Evolutionary conservation across 345 rosid genomes (phyloP), one percentile per base, ranked within the genome.

Genomic region (Sisymbrium altissimum): DNA sequence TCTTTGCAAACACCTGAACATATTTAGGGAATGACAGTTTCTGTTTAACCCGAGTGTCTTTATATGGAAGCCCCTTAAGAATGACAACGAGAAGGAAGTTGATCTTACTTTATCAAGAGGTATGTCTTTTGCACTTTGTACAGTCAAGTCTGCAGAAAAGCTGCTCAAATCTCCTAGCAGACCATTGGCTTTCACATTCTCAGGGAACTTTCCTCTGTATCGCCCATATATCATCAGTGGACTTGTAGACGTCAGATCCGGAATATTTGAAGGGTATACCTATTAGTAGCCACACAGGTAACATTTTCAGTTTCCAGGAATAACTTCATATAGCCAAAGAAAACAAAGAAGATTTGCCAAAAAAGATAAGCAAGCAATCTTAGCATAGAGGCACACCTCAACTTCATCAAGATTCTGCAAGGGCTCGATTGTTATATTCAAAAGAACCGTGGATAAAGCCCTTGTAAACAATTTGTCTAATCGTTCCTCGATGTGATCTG

Each of bases 201-300:
- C 87, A 5, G 96, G 96, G 65, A 89, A 85, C 54, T 74, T 78
- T 66, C 93, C 96, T 9, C 67, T 62, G 73, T 84, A 89, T 82
- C 97, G 84, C 64, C 97, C 97, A 74, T 76, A 83, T 43, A 91
- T 30, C 40, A 72, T 79, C 81, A 85, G 74, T 30, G 87, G 89
- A 43, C 78, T 72, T 68, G 79, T 80, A 32, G 86, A 85, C 48
- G 97, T 85, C 68, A 89, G 84, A 79, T 91, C 96, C 39, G 93
- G 87, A 65, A 87, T 75, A 49, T 39, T 50, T 18, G 83, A 82
- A 59, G 93, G 96, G 74, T 81, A 84, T 58, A 82, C 73, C 97
- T 91, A 75, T 55, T 84, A 78, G 53, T 61, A 66, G 52, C n/a
- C n/a, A 73, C 38, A 53, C 8, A 72, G 12, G 54, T 17, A 66